Conservation (phyloP, 768 basidiomycete species). For the Zangia roseola region DNA sequence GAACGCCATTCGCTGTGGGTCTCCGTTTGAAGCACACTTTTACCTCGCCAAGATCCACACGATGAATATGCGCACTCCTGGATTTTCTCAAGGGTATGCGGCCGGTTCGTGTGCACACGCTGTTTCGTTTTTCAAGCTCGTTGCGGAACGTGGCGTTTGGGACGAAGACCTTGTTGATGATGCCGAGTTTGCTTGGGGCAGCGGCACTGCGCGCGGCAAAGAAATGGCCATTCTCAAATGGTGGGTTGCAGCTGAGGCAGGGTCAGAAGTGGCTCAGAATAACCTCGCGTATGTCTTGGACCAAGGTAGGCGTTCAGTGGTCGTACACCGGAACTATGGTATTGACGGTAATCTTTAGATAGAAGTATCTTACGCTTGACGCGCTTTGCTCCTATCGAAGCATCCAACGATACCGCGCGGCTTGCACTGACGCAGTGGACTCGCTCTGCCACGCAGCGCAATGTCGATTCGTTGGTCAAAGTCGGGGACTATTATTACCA, state of each 20-base stretch:
- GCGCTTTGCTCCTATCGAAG: slow-evolving; percentile 64
- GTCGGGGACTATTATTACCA: slow-evolving; percentile 98
- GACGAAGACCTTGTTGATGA: slow-evolving; percentile 78
- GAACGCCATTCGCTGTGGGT: slow-evolving; percentile 80
- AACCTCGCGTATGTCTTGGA: slow-evolving; percentile 92
- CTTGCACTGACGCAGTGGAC: slow-evolving; percentile 93
- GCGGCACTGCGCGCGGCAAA: slow-evolving; percentile 66
- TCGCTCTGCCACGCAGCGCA: slow-evolving; percentile 88
- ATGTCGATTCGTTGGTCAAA: slow-evolving; percentile 96
- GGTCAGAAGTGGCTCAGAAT: slow-evolving; percentile 90
- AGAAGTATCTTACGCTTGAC: slow-evolving; percentile 67
- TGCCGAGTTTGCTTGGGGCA: slow-evolving; percentile 74
- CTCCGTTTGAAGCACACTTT: slow-evolving; percentile 93
- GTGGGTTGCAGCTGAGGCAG: slow-evolving; percentile 93
- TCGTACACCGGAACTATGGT: slow-evolving; percentile 28
- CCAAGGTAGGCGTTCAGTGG: slow-evolving; percentile 60
- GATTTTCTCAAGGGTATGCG: slow-evolving; percentile 45
- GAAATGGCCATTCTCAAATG: slow-evolving; percentile 88
- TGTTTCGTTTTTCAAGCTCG: slow-evolving; percentile 90
- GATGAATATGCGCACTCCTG: slow-evolving; percentile 43
- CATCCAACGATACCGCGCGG: slow-evolving; percentile 79
- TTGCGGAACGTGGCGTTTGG: slow-evolving; percentile 89
- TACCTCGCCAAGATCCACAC: slow-evolving; percentile 86
- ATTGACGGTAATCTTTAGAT: slow-evolving; percentile 41
- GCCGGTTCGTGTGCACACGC: slow-evolving; percentile 85